Base-by-base conservation (phyloP, 176 grass and related monocot genomes). In the Hordeum vulgare region DNA sequence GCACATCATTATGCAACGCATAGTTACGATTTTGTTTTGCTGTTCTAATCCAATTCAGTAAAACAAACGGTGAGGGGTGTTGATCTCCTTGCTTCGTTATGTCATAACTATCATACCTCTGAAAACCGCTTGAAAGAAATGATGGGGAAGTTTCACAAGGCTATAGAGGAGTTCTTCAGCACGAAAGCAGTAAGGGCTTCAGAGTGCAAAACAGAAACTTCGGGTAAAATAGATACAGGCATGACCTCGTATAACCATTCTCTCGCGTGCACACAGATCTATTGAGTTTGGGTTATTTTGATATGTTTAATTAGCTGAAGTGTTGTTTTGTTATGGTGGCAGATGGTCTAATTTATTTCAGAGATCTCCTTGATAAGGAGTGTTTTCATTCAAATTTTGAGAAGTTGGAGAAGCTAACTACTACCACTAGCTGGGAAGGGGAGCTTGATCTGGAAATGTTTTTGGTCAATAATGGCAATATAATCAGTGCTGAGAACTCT, bases 81-180 rank as follows among this genome's bases (percentile, higher is more conserved):
- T 34, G 89, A 98, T 81, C 80, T 98, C 76, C 83, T 93, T 75
- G 85, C 89, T 28, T 98, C 90, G n/a, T 77, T 98, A 77, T 95
- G 90, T 66, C 90, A 95, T 66, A 93, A 84, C 36, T 95, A 98
- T 81, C 93, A 98, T 88, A 90, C 96, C 20, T 95, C 89, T 63
- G 91, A 98, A 89, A 87, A 95, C 37, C 79, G 83, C 40, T 80
- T 98, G 81, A 91, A 86, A 86, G 87, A 82, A 86, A 86, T 94
- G 87, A 91, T 93, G 79, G 85, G 41, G 79, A 93, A 90, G 77
- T 74, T 72, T 68, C 56, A 93, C 13, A 90, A 90, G 71, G 75
- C 85, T 68, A 91, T 98, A 80, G 69, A 81, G 59, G 89, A 86
- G 72, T 77, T 92, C 61, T 86, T 98, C 15, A 78, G 82, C 44